A percentile compares a stretch with the other conserved stretches of the same genome.
Conservation (phyloP, 2,329 filamentous ascomycete species). For the Arthrobotrys sphaeroides region DNA sequence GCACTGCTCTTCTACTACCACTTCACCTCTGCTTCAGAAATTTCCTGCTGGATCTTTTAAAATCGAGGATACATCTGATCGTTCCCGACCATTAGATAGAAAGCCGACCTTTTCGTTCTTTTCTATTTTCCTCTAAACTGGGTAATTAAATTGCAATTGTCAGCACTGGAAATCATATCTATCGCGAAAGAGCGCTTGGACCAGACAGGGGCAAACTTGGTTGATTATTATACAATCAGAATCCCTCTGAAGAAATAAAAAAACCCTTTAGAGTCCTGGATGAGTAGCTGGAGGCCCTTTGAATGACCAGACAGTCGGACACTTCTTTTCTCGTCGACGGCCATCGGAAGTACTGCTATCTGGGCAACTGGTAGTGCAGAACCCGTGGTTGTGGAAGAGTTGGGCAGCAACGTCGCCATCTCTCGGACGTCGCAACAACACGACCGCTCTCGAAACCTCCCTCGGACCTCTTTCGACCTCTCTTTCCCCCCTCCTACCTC, state of each 20-base stretch:
- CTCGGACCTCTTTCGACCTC: not conserved
- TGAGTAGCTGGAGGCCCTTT: constrained; percentile 1
- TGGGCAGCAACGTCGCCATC: constrained; percentile 1
- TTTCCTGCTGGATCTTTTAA: not conserved
- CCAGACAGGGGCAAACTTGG: constrained; percentile 10
- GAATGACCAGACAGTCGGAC: constrained; percentile 9
- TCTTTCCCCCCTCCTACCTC: not conserved
- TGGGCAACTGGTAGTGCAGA: constrained; percentile 5
- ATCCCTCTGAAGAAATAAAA: not conserved
- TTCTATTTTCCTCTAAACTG: not conserved
- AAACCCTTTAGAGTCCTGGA: constrained; percentile 1
- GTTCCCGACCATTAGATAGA: constrained; percentile 9
- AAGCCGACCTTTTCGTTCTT: constrained; percentile 7
- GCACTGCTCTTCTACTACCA: constrained; percentile 10
- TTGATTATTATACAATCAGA: not conserved
- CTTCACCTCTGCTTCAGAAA: not conserved
- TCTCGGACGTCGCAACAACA: constrained; percentile 10
- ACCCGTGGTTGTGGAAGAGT: constrained; percentile 24
- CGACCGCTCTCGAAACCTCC: not conserved
- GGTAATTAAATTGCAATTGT: not conserved
- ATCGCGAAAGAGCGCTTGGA: constrained; percentile 39
- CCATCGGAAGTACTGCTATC: constrained; percentile 3
- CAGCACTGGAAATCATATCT: constrained; percentile 36
- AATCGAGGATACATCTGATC: constrained; percentile 14
- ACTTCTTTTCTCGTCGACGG: not conserved